Percentiles rank a stretch among this genome's conserved stretches.
phyloP scores from a whole-genome alignment of 2,329 filamentous ascomycete genomes.

The Pseudodiploospora longispora region DNA sequence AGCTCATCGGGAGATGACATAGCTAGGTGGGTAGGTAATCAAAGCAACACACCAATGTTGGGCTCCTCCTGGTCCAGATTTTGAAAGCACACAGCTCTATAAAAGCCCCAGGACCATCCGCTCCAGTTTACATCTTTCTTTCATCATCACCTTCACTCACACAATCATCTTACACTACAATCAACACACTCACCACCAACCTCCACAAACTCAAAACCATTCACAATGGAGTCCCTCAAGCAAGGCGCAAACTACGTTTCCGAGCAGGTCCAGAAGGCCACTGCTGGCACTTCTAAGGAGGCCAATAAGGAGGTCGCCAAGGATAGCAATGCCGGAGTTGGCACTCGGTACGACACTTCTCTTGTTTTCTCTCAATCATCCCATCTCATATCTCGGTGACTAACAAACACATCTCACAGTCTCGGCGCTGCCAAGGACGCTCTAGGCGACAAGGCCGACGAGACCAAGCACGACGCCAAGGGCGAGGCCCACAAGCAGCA shows the following conservation, averaged over 20 bases:
- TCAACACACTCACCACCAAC: conserved; percentile 6
- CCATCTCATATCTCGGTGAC: background rate
- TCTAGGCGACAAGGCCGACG: conserved; percentile 36
- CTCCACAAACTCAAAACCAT: conserved; percentile 10
- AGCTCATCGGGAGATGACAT: too few species aligned
- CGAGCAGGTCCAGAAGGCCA: conserved; percentile 51
- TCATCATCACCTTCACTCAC: conserved; percentile 1
- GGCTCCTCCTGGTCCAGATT: too few species aligned
- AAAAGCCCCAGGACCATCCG: conserved; percentile 3
- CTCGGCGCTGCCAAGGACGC: conserved; percentile 42
- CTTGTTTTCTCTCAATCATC: background rate
- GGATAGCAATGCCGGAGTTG: conserved; percentile 43
- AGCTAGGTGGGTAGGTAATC: too few species aligned
- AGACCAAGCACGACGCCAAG: conserved; percentile 32
- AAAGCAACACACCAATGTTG: too few species aligned
- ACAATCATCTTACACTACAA: background rate
- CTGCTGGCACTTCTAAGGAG: conserved; percentile 54
- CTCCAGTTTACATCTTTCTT: background rate
- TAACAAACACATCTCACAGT: conserved; percentile 19
- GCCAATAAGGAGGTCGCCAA: conserved; percentile 63
- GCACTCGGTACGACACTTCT: conserved; percentile 39
- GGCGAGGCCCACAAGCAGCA: conserved; percentile 33
- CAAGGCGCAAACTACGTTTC: conserved; percentile 60
- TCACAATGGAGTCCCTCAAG: conserved; percentile 46
- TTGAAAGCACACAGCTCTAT: conserved; percentile 1